Base-by-base conservation (phyloP, 441 rosid genomes). In the Pelargonium cotyledonis region DNA sequence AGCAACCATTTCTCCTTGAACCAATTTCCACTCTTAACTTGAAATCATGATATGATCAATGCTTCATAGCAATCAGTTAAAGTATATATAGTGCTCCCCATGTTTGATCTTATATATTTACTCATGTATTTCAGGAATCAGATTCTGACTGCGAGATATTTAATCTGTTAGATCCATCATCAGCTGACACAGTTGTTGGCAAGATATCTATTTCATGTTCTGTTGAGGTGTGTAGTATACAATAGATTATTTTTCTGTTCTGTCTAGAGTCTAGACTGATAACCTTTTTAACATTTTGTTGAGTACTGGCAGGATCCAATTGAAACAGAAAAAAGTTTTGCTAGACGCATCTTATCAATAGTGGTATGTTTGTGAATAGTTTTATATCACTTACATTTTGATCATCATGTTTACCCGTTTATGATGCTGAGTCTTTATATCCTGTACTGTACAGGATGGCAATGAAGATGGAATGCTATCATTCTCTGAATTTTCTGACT, bases 381-480 rank as follows among this genome's bases (percentile, higher is more conserved):
- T 51, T 11, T 49, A 38, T 65, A 58, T 65, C 64, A 63, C 26
- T 49, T 67, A 74, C 11, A 19, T 47, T 49, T 19, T 55, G 70
- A 14, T 15, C 8, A 70, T 35, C 49, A 14, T 31, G 15, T 43
- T 11, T 40, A 21, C 26, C 64, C 44, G 7, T 51, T 3, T 51
- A 51, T 51, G 58, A 51, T n/a, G 58, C 58, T 51, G 68, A 41
- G 58, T 53, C 11, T 53, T 74, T 46, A 5, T 31, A 31, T 31
- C 38, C 38, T 57, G 44, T 63, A 49, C 51, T 31, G 66, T 35
- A 6, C 83, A 93, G 98, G 97, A 94, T 78, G 85, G 83, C 70
- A 75, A 94, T 78, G 86, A 81, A 77, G 97, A 94, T 86, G 98
- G 97, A 66, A 76, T 76, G 68, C 95, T 94, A 67, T 88, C 98